These are phyloP conservation scores for Colletotrichum sp. DNA, from an alignment of 2,329 filamentous ascomycete genomes.

Conservation along the genomic window DNA sequence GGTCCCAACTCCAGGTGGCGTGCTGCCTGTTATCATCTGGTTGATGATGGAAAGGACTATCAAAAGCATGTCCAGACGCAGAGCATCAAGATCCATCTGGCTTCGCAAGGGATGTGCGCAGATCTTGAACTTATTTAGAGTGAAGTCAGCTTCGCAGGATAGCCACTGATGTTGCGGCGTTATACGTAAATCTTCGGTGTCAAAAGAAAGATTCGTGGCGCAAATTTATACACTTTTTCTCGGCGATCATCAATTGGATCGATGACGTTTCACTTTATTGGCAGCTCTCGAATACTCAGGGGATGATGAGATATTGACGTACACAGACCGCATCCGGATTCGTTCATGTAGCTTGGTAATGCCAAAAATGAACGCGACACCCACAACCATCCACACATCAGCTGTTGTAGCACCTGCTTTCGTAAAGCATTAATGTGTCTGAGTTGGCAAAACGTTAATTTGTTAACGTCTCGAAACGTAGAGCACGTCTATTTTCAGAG, in stretches of 20 bases:
- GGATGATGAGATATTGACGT: neutral
- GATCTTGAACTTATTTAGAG: neutral
- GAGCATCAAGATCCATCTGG: neutral
- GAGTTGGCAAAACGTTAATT: neutral
- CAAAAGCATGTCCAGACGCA: neutral
- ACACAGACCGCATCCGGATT: neutral
- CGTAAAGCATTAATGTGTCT: neutral
- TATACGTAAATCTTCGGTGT: neutral
- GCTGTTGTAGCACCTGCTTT: neutral
- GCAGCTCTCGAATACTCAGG: neutral
- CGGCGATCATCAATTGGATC: neutral
- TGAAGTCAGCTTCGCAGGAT: neutral
- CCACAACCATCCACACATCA: neutral
- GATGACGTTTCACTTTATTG: neutral
- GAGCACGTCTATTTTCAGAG: neutral
- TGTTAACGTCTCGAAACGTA: neutral
- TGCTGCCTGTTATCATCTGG: neutral
- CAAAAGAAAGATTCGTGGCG: neutral
- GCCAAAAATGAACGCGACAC: neutral
- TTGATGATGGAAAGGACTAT: neutral
- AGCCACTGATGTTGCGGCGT: neutral
- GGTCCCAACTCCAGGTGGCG: neutral
- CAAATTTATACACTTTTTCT: neutral
- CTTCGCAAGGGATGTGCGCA: neutral
- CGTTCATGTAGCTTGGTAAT: neutral